Percentiles rank a stretch among this genome's conserved stretches.
Evolutionary conservation across 139 green algal species (phyloP).

Genomic region (Chlorella sp.): DNA sequence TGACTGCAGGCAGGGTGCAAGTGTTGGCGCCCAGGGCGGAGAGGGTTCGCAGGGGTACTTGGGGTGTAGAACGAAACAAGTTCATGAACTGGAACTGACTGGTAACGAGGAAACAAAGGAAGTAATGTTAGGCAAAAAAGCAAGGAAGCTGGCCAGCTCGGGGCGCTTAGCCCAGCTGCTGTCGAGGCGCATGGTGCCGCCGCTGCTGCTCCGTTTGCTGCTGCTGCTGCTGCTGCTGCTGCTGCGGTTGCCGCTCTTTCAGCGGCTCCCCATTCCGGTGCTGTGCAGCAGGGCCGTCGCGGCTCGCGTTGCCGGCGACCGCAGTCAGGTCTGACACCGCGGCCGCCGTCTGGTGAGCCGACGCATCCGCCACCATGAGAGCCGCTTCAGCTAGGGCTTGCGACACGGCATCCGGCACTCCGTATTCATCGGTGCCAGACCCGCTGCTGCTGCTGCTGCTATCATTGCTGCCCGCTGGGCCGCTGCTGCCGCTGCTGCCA

Average conservation of each 20-base stretch:
- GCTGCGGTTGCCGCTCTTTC: neutral
- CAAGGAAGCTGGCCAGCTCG: no score
- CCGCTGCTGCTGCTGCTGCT: neutral
- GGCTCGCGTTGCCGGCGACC: neutral
- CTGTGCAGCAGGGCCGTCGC: neutral
- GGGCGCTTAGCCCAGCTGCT: no score
- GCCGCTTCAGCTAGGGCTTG: constrained; percentile 25
- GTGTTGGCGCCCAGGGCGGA: no score
- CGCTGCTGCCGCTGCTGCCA: neutral
- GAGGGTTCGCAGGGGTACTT: no score
- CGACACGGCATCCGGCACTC: constrained; percentile 11
- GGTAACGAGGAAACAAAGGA: no score
- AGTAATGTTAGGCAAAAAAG: no score
- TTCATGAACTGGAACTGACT: no score
- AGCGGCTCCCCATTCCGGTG: neutral
- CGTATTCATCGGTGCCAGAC: neutral
- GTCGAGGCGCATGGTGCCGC: neutral
- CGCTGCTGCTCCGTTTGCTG: neutral
- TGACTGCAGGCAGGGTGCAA: no score
- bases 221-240: neutral
- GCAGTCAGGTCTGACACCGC: constrained; percentile 11
- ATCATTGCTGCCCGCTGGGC: neutral
- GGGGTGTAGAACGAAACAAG: no score
- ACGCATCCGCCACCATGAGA: constrained; percentile 18
- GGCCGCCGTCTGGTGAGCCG: constrained; percentile 3